These are phyloP conservation scores for Pythium aquatile DNA, from an alignment of 352 stramenopile genomes.

Conservation along the genomic window DNA sequence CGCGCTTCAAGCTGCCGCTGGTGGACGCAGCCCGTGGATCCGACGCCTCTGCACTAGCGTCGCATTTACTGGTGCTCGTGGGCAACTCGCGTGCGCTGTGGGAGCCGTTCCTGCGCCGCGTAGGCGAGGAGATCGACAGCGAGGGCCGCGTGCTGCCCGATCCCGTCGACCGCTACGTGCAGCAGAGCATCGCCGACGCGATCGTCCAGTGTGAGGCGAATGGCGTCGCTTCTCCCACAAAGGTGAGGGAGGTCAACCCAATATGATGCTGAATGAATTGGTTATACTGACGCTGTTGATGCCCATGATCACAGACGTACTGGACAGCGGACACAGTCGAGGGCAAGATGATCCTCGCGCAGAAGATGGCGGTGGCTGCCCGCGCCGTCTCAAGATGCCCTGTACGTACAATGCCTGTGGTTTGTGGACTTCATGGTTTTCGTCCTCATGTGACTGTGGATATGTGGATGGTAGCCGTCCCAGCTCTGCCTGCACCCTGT, in stretches of 20 bases:
- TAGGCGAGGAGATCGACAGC: constrained; percentile 20
- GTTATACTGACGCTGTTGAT: neutral
- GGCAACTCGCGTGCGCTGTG: constrained; percentile 65
- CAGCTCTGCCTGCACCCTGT: constrained; percentile 64
- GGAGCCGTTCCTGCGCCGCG: constrained; percentile 47
- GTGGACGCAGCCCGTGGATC: neutral
- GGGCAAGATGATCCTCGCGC: constrained; percentile 73
- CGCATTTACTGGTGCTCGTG: constrained; percentile 64
- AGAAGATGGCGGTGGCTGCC: constrained; percentile 63
- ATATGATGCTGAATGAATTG: neutral
- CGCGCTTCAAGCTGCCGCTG: constrained; percentile 44
- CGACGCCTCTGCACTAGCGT: constrained; percentile 5
- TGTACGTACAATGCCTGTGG: constrained; percentile 20
- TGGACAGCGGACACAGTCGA: constrained; percentile 64
- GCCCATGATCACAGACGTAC: constrained; percentile 37
- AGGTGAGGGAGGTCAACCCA: constrained; percentile 7
- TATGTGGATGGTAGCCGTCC: constrained; percentile 31
- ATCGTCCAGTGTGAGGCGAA: constrained; percentile 28
- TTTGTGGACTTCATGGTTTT: neutral
- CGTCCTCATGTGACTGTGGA: neutral
- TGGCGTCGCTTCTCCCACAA: constrained; percentile 25
- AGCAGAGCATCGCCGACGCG: constrained; percentile 36
- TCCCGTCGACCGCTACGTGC: constrained; percentile 58
- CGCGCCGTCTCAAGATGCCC: constrained; percentile 43
- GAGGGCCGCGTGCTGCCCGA: constrained; percentile 40